Conservation (phyloP, 129 eudicot genomes). For the Artemisia tridentata region DNA sequence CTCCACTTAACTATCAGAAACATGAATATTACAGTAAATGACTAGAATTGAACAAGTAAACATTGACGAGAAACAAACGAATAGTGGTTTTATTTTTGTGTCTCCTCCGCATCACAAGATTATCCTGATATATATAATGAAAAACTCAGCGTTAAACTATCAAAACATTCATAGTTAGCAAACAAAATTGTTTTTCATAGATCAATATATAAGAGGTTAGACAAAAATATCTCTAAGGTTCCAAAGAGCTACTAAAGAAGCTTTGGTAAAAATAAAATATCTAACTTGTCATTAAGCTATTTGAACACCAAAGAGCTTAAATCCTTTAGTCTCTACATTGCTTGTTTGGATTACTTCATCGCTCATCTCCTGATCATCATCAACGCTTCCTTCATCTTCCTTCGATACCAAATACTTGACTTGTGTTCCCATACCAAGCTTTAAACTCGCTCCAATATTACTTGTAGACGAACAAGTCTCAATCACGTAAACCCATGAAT, state of each 20-base stretch:
- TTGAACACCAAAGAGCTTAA: conserved; percentile 63
- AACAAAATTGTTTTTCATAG: too few relatives aligned
- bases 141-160: too few relatives aligned
- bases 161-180: too few relatives aligned
- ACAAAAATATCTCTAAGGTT: not conserved
- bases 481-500: conserved; percentile 32
- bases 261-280: not conserved
- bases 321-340: conserved; percentile 29
- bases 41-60: too few relatives aligned
- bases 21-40: too few relatives aligned
- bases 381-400: not conserved
- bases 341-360: conserved; percentile 19
- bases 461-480: conserved; percentile 35
- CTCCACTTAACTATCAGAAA: too few relatives aligned
- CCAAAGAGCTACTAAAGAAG: too few relatives aligned
- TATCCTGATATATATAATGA: too few relatives aligned
- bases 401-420: too few relatives aligned
- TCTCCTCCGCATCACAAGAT: too few relatives aligned
- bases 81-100: too few relatives aligned
- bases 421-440: conserved; percentile 17
- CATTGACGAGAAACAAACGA: too few relatives aligned
- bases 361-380: conserved; percentile 19
- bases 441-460: conserved; percentile 14
- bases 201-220: not conserved
- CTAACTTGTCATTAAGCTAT: not conserved